Evolutionary conservation across 176 grass and related monocot species (phyloP).

Genomic region (Secale cereale): DNA sequence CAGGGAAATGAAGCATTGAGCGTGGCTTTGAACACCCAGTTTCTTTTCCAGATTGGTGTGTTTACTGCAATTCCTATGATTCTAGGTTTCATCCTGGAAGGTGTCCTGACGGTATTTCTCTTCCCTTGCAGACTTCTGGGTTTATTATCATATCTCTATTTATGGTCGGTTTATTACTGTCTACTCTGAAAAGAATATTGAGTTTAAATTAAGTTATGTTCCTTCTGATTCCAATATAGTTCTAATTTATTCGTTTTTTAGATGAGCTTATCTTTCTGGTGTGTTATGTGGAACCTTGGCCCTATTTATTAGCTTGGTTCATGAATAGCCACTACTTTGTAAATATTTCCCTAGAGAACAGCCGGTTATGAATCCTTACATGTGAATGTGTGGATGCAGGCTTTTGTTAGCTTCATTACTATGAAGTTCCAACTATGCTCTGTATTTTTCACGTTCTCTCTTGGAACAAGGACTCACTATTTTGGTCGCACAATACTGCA

Average conservation of each 20-base stretch:
- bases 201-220: not conserved
- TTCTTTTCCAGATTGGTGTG: no score
- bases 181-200: no score
- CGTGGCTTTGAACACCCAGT: no score
- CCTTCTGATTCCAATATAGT: not conserved
- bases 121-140: constrained; percentile 5
- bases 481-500: constrained; percentile 89
- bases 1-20: no score
- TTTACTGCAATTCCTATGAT: no score
- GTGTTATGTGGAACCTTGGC: constrained; percentile 4
- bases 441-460: constrained; percentile 95
- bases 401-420: constrained; percentile 76
- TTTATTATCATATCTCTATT: not conserved
- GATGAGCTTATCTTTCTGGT: not conserved
- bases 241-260: not conserved
- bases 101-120: constrained; percentile 66
- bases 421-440: constrained; percentile 93
- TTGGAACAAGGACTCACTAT: constrained; percentile 91
- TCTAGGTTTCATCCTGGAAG: no score
- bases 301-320: constrained; percentile 9
- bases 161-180: no score
- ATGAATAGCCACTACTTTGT: not conserved
- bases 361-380: constrained; percentile 2
- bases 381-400: constrained; percentile 43
- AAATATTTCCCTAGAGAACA: not conserved